Percentiles rank a stretch among this genome's conserved stretches.
Conservation (phyloP, 202 grass and related monocot genomes). For the Panicum hallii region DNA sequence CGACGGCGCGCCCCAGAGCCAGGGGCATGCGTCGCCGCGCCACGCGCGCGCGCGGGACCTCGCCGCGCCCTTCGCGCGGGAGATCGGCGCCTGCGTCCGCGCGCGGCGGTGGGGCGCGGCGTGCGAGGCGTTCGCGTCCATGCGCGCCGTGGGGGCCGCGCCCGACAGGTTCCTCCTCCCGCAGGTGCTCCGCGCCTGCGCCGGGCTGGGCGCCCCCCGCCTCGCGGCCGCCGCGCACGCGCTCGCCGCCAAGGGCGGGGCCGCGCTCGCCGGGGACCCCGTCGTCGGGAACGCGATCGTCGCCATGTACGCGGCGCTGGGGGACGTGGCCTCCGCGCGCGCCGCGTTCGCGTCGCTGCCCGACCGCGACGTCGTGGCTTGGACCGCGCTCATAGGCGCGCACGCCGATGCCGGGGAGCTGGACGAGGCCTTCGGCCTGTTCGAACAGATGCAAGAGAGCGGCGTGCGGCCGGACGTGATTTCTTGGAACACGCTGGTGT, state of each 20-base stretch:
- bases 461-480: slow-evolving; percentile 66
- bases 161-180: slow-evolving; percentile 76
- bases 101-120: slow-evolving; percentile 57
- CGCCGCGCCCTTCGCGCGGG: slow-evolving; percentile 48
- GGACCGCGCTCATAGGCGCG: slow-evolving; percentile 67
- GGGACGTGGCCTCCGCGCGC: slow-evolving; percentile 56
- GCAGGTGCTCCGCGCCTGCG: slow-evolving; percentile 74
- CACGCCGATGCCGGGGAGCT: slow-evolving; percentile 56
- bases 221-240: slow-evolving; percentile 58
- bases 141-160: slow-evolving; percentile 49
- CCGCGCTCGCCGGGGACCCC: slow-evolving; percentile 37
- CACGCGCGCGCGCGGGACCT: slow-evolving; percentile 22
- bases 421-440: slow-evolving; percentile 51
- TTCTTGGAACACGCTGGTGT: slow-evolving; percentile 73
- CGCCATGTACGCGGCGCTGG: slow-evolving; percentile 66
- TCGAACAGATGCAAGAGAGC: slow-evolving; percentile 57
- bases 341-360: slow-evolving; percentile 60
- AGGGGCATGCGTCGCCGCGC: slow-evolving; percentile 19
- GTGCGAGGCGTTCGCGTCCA: slow-evolving; percentile 54
- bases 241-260: slow-evolving; percentile 48
- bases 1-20: slow-evolving; percentile 22
- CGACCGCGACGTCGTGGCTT: slow-evolving; percentile 68
- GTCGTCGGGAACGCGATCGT: slow-evolving; percentile 69
- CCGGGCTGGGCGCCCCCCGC: slow-evolving; percentile 38
- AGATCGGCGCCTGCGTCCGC: slow-evolving; percentile 56